phyloP scores from a whole-genome alignment of 805 yeast genomes.

The Schwanniomyces sp. region DNA sequence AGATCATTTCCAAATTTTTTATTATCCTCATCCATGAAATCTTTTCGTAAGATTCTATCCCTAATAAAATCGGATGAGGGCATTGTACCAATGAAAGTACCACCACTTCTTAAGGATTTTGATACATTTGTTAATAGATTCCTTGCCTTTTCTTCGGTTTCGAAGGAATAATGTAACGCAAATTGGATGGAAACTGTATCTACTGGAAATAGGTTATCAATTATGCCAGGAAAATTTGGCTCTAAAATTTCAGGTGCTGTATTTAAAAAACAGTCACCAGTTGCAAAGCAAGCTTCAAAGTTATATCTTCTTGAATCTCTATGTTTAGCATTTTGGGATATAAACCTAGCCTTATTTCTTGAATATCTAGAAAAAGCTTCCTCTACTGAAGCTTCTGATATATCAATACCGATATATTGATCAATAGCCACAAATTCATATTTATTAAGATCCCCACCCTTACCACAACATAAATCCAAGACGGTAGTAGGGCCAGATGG shows the following conservation, averaged over 20 bases:
- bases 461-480: conserved; percentile 93
- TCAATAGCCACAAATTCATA: conserved; percentile 74
- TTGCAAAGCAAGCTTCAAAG: conserved; percentile 82
- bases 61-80: conserved; percentile 87
- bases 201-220: conserved; percentile 71
- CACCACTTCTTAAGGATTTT: conserved; percentile 74
- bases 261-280: conserved; percentile 86
- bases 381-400: conserved; percentile 81
- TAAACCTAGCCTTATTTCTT: conserved; percentile 46
- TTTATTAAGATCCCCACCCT: conserved; percentile 94
- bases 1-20: conserved; percentile 82
- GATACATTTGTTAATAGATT: conserved; percentile 73
- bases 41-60: conserved; percentile 54
- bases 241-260: conserved; percentile 66
- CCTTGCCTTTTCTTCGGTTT: conserved; percentile 76
- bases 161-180: conserved; percentile 93
- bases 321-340: conserved; percentile 20
- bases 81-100: conserved; percentile 88
- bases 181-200: conserved; percentile 90
- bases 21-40: conserved; percentile 44
- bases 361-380: conserved; percentile 81
- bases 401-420: conserved; percentile 87
- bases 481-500: conserved; percentile 41
- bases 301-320: conserved; percentile 47
- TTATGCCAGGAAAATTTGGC: conserved; percentile 57